A percentile compares a stretch with the other conserved stretches of the same genome.
These are phyloP conservation scores for Phytophthora crassamura DNA, from an alignment of 352 stramenopile genomes.

Conservation along the genomic window DNA sequence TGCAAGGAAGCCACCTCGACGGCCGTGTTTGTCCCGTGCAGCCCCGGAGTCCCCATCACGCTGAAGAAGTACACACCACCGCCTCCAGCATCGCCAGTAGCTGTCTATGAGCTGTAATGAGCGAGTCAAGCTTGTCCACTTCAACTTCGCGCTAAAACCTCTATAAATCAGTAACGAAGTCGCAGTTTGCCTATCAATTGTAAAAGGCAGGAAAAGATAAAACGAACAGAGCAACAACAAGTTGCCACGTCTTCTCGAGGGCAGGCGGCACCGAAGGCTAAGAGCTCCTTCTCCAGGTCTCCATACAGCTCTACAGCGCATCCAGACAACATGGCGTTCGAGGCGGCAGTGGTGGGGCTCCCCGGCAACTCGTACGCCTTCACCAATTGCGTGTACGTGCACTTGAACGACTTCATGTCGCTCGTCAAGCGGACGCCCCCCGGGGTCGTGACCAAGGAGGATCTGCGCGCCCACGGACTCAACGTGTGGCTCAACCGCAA, in stretches of 20 bases:
- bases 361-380: slow-evolving; percentile 83
- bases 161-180: too few relatives aligned
- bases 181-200: too few relatives aligned
- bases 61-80: slow-evolving; percentile 28
- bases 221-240: too few relatives aligned
- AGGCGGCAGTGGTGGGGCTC: slow-evolving; percentile 67
- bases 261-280: too few relatives aligned
- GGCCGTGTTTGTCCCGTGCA: slow-evolving; percentile 36
- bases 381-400: slow-evolving; percentile 86
- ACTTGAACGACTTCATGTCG: slow-evolving; percentile 76
- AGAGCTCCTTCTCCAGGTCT: too few relatives aligned
- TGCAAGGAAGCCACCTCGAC: slow-evolving; percentile 27
- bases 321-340: slow-evolving; percentile 53
- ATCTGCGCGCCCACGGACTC: slow-evolving; percentile 73
- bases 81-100: neutral
- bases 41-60: slow-evolving; percentile 23
- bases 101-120: neutral
- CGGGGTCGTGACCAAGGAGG: slow-evolving; percentile 71
- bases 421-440: slow-evolving; percentile 69
- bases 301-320: too few relatives aligned
- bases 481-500: slow-evolving; percentile 87
- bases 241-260: too few relatives aligned
- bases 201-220: too few relatives aligned
- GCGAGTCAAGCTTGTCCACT: too few relatives aligned
- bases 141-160: too few relatives aligned